phyloP scores from a whole-genome alignment of 495 filamentous ascomycete species.

The Aspergillus baeticus region DNA sequence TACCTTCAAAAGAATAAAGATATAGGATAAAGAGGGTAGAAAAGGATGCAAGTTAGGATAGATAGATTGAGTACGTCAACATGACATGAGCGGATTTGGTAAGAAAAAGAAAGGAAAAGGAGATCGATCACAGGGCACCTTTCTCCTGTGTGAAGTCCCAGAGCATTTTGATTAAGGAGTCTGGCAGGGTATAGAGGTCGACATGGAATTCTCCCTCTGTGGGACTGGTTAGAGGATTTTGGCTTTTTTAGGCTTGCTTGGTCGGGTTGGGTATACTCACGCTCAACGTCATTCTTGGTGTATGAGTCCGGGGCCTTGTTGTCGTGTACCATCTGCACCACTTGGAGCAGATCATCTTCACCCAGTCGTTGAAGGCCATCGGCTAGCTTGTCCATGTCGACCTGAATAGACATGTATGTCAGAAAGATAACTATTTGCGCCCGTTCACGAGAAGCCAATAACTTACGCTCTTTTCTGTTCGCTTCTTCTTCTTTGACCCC shows the following conservation, averaged over 20 bases:
- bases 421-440: neutral
- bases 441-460: neutral
- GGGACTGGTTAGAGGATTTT: neutral
- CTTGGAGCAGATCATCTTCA: slow-evolving; percentile 88
- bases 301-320: slow-evolving; percentile 90
- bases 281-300: slow-evolving; percentile 94
- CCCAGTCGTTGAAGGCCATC: slow-evolving; percentile 81
- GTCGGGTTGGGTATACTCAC: slow-evolving; percentile 53
- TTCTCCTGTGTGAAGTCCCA: slow-evolving; percentile 76
- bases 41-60: neutral
- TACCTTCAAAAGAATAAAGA: no score
- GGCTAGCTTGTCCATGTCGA: slow-evolving; percentile 96
- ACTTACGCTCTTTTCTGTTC: slow-evolving; percentile 63
- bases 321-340: slow-evolving; percentile 98
- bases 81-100: neutral
- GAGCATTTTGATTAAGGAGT: slow-evolving; percentile 75
- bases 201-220: slow-evolving; percentile 97
- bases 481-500: slow-evolving; percentile 73
- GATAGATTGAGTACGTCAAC: neutral
- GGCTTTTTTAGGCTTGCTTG: neutral
- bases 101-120: slow-evolving; percentile 4
- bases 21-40: no score
- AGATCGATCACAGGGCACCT: slow-evolving; percentile 31
- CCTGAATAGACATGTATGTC: slow-evolving; percentile 20
- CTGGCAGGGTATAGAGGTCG: slow-evolving; percentile 93